phyloP scores from a whole-genome alignment of 306 rosid species.

The Hippophae tibetana region DNA sequence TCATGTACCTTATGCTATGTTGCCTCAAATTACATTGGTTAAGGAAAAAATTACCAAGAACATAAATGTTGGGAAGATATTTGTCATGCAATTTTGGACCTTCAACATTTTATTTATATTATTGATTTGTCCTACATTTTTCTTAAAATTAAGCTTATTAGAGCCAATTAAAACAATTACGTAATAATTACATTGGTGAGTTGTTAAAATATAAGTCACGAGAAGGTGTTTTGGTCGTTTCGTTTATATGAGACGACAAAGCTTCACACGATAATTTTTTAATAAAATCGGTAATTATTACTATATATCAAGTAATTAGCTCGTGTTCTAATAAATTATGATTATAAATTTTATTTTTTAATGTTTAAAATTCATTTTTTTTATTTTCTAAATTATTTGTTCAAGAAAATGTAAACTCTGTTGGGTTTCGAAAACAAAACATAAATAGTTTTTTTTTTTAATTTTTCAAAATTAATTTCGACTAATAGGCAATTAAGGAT shows the following conservation, averaged over 20 bases:
- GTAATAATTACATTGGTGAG: too few species aligned
- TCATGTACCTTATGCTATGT: conserved; percentile 40
- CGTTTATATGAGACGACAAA: conserved; percentile 68
- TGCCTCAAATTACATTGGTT: conserved; percentile 48
- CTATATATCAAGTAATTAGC: too few species aligned
- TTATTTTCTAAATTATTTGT: too few species aligned
- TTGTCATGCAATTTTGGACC: conserved; percentile 66
- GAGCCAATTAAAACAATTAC: too few species aligned
- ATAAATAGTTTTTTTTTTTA: too few species aligned
- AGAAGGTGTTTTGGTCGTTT: conserved; percentile 54
- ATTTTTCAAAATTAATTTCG: too few species aligned
- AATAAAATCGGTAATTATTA: conserved; percentile 55
- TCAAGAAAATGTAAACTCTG: too few species aligned
- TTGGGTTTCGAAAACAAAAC: too few species aligned
- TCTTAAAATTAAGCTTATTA: conserved; percentile 46
- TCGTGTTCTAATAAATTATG: too few species aligned
- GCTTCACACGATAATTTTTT: conserved; percentile 66
- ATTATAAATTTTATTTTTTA: too few species aligned
- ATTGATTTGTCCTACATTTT: conserved; percentile 65
- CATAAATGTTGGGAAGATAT: conserved; percentile 63
- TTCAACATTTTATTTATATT: conserved; percentile 50
- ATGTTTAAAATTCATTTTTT: too few species aligned
- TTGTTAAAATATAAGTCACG: conserved; percentile 65
- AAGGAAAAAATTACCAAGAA: conserved; percentile 38
- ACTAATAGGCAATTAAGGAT: too few species aligned